Base-by-base conservation (phyloP, 768 basidiomycete genomes). In the Leccinum fibrillosum region DNA sequence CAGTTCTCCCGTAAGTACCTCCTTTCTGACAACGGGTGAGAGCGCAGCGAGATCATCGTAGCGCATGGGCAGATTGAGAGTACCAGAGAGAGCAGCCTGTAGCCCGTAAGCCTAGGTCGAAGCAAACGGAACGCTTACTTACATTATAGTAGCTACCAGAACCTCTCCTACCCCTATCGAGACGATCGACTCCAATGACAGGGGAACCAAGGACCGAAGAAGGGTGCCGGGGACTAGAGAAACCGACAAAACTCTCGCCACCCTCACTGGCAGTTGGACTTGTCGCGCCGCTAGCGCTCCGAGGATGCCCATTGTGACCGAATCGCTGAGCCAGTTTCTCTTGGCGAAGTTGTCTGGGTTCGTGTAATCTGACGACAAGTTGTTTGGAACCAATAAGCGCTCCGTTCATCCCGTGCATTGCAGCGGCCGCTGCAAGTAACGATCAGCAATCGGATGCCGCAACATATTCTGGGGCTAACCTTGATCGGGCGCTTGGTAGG, bases 121-220 rank as follows among this genome's bases (percentile, higher is more conserved):
- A 55, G 58, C 32, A 45, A 53, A 32, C 32, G 19, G 39, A 30
- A 50, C 37, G 21, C 23, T 21, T 23, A 62, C 82, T 58, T 65
- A 92, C 91, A 66, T 90, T 88, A 65, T 88, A 94, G 71, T 93
- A 94, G 67, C 92, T 93, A 5, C 90, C 92, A 42, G 89, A 90
- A 21, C 90, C 88, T 66, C 92, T 78, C 57, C 92, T 80, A 19
- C 82, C 82, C 60, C 89, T 78, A 44, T 92, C 71, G 84, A 45
- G 81, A 72, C 53, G 86, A 35, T 89, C 87, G 53, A 76, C 77
- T 57, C 69, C 72, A 54, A 78, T 74, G 49, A 82, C 78, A 21
- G 84, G 84, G n/a, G 85, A 86, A 3, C 80, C 82, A 19, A 89
- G 75, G 3, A 70, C 69, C 13, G 77, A 66, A 35, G 82, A 75